Evolutionary conservation across 2,329 filamentous ascomycete genomes (phyloP), one percentile per base, ranked within the genome.

Genomic region (Pseudopithomyces chartarum): DNA sequence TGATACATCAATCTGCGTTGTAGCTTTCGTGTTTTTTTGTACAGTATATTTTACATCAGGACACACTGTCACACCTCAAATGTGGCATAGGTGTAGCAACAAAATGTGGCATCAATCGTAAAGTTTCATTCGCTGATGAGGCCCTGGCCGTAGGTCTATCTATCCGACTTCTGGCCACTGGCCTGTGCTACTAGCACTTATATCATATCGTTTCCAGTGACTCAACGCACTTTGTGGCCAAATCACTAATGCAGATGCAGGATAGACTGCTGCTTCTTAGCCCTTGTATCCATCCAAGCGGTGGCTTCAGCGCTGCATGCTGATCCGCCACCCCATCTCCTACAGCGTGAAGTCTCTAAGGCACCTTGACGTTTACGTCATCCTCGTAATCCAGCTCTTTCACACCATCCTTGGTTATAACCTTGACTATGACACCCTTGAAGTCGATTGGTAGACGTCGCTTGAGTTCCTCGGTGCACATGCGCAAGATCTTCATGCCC

Each of bases 401-500:
- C 60, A 99, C 89, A 11, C 96, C 95, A 68, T 98, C 92, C 81
- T 96, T 96, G 60, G 92, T 97, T 70, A 99, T 87, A 34, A 92
- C 90, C 84, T 98, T 98, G 70, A 99, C 93, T 52, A 88, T 69
- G 69, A 97, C 91, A 38, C 95, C 95, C 85, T 99, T 99, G 86
- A 98, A 99, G 78, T 99, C 95, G 74, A 99, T 93, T 58, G 95
- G 95, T 83, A 99, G 86, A 79, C 96, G 87, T 76, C 95, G 88
- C 86, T 97, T 97, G 75, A 99, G 82, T 83, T 99, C 95, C 77
- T 98, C 93, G 66, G 91, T 95, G 81, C 95, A 99, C 88, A 97
- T 90, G 69, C 87, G 89, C 71, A 99, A 82, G 61, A 99, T 87
- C 83, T 97, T 95, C 80, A 97, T 86, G 55, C 95, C 95, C 77